Conservation (phyloP, 176 grass and related monocot species). For the Musa acuminata region DNA sequence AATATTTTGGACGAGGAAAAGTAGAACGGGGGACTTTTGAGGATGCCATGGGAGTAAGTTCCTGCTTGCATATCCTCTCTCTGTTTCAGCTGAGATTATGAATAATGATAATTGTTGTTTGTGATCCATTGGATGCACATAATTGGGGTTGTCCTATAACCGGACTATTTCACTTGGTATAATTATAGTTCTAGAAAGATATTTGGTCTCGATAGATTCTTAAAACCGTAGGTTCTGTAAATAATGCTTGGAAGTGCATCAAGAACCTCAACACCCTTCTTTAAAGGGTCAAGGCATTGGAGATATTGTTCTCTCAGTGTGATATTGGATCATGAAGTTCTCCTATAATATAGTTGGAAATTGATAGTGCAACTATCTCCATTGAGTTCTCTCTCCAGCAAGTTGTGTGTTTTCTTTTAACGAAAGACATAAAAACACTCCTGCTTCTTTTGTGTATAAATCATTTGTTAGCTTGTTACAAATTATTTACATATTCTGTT, state of each 20-base stretch:
- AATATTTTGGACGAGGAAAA: background rate
- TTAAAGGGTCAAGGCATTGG: background rate
- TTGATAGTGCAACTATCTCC: too few species aligned
- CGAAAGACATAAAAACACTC: too few species aligned
- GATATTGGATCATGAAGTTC: background rate
- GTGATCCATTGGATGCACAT: background rate
- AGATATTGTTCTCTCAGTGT: background rate
- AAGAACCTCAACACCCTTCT: background rate
- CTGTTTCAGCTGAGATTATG: background rate
- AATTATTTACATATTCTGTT: too few species aligned
- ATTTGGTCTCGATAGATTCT: background rate
- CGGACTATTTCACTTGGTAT: background rate
- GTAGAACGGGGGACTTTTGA: background rate
- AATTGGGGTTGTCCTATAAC: background rate
- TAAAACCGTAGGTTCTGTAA: background rate
- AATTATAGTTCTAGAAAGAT: background rate
- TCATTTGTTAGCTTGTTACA: too few species aligned
- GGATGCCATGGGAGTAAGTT: conserved; percentile 2
- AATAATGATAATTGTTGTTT: background rate
- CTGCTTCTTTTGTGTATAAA: too few species aligned
- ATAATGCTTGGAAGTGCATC: background rate
- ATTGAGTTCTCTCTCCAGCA: too few species aligned
- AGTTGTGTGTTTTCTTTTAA: too few species aligned
- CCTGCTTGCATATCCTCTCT: background rate
- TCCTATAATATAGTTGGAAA: background rate